Base-by-base conservation (phyloP, 768 basidiomycete genomes). In the Macrocybe gigantea region DNA sequence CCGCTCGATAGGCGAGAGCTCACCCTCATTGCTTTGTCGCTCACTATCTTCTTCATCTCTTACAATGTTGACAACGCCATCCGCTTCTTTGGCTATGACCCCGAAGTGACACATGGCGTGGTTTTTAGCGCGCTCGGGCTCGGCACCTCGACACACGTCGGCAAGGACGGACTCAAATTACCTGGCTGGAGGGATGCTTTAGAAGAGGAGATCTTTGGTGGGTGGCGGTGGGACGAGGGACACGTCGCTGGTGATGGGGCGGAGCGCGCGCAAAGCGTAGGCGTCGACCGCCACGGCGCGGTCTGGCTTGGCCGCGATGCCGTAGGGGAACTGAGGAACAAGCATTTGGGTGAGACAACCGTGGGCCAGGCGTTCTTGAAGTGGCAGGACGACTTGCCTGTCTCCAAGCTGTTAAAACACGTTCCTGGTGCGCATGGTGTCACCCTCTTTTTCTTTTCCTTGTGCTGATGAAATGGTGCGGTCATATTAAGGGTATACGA, bases 1-100 rank as follows among this genome's bases (percentile, higher is more conserved):
- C 78, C 80, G 44, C 89, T 85, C 8, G 85, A 77, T 41, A 77
- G 83, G 53, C 80, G 90, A 53, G 92, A 93, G 65, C 55, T 85
- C 32, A 72, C 79, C 7, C 75, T 93, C 55, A 57, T 88, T 50
- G 67, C 89, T 33, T 78, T 85, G 55, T 78, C 82, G 7, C 61
- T 88, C 32, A 69, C 78, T 11, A 64, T 80, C 43, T 88, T 91
- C 59, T 65, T 85, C 30, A 63, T 93, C 39, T 77, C 88, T 35
- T 88, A 83, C 61, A 87, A 92, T 65, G 66, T 89, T 50, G 84
- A 88, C 62, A 62, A 73, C 2, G 80, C 85, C 0, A 66, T 88
- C 5, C 70, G 72, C 38, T 66, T 75, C 34, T 62, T 80, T 7
- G 76, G 76, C 13, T 62, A 76, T 45, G 75, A 76, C 51, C 65